Conservation (phyloP, 352 stramenopile species). For the Pythium angustatum region DNA sequence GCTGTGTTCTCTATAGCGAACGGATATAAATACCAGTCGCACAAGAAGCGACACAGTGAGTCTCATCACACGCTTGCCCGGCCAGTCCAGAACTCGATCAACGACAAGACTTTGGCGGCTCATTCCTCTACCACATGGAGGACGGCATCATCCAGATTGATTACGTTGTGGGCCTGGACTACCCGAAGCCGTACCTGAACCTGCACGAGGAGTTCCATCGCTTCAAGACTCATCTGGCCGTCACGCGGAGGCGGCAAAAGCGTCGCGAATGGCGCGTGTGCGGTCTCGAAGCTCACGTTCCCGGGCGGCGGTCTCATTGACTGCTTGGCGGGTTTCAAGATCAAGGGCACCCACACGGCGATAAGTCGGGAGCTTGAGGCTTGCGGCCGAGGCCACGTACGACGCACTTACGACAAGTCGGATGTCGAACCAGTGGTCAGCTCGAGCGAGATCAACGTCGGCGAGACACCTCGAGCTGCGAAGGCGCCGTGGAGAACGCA, state of each 20-base stretch:
- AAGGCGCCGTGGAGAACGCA: conserved; percentile 88
- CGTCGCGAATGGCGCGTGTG: conserved; percentile 96
- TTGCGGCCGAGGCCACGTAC: conserved; percentile 96
- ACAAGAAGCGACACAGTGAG: not conserved
- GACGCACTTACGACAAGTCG: conserved; percentile 72
- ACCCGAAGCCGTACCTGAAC: conserved; percentile 99
- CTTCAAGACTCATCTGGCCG: conserved; percentile 98
- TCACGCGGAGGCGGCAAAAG: conserved; percentile 96
- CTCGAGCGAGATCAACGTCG: conserved; percentile 70
- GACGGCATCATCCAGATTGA: conserved; percentile 95
- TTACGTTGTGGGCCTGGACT: conserved; percentile 98
- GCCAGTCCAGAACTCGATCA: conserved; percentile 91
- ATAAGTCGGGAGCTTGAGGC: conserved; percentile 99
- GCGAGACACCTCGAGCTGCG: conserved; percentile 88
- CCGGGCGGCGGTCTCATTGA: conserved; percentile 95
- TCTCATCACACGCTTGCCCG: conserved; percentile 93
- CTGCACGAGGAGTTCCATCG: conserved; percentile 99
- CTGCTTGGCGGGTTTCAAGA: conserved; percentile 98
- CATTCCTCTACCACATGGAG: conserved; percentile 99
- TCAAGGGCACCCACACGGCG: conserved; percentile 98
- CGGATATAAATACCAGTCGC: conserved; percentile 50
- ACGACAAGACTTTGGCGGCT: conserved; percentile 97
- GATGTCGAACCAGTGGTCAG: conserved; percentile 61
- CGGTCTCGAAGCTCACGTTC: conserved; percentile 98
- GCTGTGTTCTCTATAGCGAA: conserved; percentile 49